These are phyloP conservation scores for Lodderomyces theae DNA, from an alignment of 1,139 yeast species.

Conservation along the genomic window DNA sequence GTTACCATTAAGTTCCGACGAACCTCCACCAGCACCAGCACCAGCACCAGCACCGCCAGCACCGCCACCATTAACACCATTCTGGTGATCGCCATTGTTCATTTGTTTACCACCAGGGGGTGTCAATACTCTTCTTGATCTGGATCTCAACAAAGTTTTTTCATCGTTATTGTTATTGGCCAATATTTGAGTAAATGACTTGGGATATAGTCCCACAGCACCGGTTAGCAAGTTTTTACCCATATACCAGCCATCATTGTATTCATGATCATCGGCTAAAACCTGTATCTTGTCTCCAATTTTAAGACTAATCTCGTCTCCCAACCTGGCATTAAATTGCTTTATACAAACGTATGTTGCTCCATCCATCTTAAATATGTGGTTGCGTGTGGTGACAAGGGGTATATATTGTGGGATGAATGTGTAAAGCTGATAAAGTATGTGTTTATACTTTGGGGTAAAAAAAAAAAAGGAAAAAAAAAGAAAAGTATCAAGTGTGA, in stretches of 20 bases:
- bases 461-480: too few relatives aligned
- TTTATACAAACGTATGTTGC: conserved; percentile 60
- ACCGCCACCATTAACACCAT: neutral
- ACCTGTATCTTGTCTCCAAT: conserved; percentile 89
- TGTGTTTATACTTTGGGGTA: neutral
- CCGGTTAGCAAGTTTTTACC: conserved; percentile 74
- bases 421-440: neutral
- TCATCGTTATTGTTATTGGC: conserved; percentile 17
- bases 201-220: conserved; percentile 85
- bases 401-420: too few relatives aligned
- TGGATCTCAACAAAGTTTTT: conserved; percentile 46
- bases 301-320: conserved; percentile 78
- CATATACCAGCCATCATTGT: conserved; percentile 96
- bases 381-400: neutral
- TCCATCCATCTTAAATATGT: conserved; percentile 10
- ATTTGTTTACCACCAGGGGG: conserved; percentile 9
- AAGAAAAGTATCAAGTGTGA: too few relatives aligned
- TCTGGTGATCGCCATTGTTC: conserved; percentile 1
- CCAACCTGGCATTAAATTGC: conserved; percentile 81
- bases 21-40: too few relatives aligned
- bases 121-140: conserved; percentile 52
- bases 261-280: conserved; percentile 87
- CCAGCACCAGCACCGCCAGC: too few relatives aligned
- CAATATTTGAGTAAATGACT: conserved; percentile 65
- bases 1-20: neutral